These are phyloP conservation scores for Trichophyton mentagrophytes DNA, from an alignment of 2,329 filamentous ascomycete genomes.

Conservation along the genomic window DNA sequence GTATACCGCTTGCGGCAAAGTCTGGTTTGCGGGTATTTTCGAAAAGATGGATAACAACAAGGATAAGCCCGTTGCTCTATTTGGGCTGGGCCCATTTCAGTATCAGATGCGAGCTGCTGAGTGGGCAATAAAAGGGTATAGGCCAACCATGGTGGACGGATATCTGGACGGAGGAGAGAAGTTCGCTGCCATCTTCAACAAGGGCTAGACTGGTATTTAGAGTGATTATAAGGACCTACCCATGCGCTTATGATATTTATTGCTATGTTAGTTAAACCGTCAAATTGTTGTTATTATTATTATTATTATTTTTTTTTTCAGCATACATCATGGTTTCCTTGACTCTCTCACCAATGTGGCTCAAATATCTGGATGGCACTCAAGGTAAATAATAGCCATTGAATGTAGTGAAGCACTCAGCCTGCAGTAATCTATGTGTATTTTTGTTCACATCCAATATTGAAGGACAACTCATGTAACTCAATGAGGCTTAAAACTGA, in stretches of 20 bases:
- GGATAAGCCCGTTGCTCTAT: not conserved
- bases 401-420: no score
- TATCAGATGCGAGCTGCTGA: not conserved
- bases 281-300: not conserved
- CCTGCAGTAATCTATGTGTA: no score
- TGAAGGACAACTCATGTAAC: no score
- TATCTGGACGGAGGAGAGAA: not conserved
- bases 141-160: not conserved
- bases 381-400: no score
- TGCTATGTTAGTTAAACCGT: not conserved
- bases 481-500: no score
- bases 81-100: conserved; percentile 1
- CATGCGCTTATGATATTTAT: not conserved
- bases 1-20: conserved; percentile 6
- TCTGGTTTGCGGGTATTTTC: conserved; percentile 9
- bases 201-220: not conserved
- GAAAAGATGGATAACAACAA: conserved; percentile 7
- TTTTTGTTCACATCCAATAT: no score
- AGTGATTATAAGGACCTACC: not conserved
- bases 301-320: not conserved
- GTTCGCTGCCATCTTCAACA: not conserved
- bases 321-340: not conserved
- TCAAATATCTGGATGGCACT: no score
- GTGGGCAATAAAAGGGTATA: not conserved
- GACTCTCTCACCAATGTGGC: not conserved